These are phyloP conservation scores for Pholiota conissans DNA, from an alignment of 768 basidiomycete species.

Conservation along the genomic window DNA sequence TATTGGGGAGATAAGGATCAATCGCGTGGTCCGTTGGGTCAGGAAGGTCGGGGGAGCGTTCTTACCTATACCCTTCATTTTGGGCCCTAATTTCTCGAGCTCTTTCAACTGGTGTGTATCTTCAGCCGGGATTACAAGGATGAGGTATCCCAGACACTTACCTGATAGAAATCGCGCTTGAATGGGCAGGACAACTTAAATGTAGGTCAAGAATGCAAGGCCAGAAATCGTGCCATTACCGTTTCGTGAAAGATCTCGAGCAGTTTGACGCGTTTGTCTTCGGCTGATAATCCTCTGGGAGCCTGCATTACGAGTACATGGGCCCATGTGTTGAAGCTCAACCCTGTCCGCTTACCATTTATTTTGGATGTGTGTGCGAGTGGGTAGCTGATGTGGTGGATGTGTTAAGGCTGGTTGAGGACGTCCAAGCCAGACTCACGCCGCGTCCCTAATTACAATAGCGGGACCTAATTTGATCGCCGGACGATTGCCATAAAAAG, in stretches of 20 bases:
- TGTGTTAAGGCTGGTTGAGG: background rate
- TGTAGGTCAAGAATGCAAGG: background rate
- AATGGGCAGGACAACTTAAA: background rate
- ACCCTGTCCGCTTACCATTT: conserved; percentile 11
- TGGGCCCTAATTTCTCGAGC: conserved; percentile 85
- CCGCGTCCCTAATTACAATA: background rate
- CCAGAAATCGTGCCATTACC: conserved; percentile 35
- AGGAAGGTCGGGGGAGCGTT: background rate
- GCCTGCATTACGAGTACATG: conserved; percentile 41
- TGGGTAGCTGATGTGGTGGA: background rate
- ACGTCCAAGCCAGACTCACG: background rate
- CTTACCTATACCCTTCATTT: conserved; percentile 87
- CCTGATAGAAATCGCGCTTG: conserved; percentile 29
- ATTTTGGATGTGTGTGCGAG: background rate
- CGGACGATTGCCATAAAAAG: conserved; percentile 5
- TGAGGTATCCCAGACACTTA: background rate
- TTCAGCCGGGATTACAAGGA: background rate
- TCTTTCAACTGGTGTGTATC: conserved; percentile 76
- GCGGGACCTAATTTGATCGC: conserved; percentile 4
- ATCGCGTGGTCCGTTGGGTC: background rate
- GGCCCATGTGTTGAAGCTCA: background rate
- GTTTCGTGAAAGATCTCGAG: conserved; percentile 94
- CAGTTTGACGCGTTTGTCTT: conserved; percentile 88
- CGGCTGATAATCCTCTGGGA: conserved; percentile 81
- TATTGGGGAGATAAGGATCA: background rate